phyloP scores from a whole-genome alignment of 768 basidiomycete species.

The Collybiopsis confluens region DNA sequence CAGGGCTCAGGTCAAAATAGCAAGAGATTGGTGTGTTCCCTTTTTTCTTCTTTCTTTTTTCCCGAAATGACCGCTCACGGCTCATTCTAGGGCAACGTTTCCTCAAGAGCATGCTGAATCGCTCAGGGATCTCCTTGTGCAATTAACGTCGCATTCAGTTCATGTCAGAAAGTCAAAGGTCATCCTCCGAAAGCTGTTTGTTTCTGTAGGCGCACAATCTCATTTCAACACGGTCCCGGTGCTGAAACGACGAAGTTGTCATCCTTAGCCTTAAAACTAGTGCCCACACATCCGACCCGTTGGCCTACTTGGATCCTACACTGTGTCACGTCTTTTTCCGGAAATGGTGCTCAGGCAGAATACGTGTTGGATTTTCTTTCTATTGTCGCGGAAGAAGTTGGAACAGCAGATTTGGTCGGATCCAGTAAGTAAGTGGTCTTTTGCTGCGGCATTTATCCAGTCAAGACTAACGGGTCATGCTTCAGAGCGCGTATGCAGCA shows the following conservation, averaged over 20 bases:
- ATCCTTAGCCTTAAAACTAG: conserved; percentile 68
- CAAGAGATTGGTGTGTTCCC: conserved; percentile 75
- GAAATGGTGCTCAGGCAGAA: conserved; percentile 53
- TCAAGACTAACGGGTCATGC: conserved; percentile 4
- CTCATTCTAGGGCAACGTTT: conserved; percentile 67
- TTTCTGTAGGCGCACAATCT: conserved; percentile 54
- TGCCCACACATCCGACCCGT: conserved; percentile 49
- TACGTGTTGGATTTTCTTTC: conserved; percentile 70
- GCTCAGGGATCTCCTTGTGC: conserved; percentile 65
- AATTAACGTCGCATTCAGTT: conserved; percentile 65
- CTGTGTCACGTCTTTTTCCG: conserved; percentile 59
- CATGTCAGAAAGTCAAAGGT: conserved; percentile 56
- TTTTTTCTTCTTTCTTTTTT: not conserved
- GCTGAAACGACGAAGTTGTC: conserved; percentile 41
- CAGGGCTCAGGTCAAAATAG: conserved; percentile 82
- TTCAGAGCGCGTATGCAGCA: conserved; percentile 59
- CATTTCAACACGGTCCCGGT: conserved; percentile 7
- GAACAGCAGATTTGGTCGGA: conserved; percentile 69
- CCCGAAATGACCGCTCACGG: too few species aligned
- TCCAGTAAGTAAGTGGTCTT: conserved; percentile 59
- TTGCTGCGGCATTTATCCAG: not conserved
- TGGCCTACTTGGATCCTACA: conserved; percentile 79
- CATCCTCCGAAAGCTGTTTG: conserved; percentile 83
- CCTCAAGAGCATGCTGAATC: conserved; percentile 54
- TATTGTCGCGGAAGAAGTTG: conserved; percentile 82